These are phyloP conservation scores for Nakazawaea pomicola DNA, from an alignment of 805 yeast genomes.

Conservation along the genomic window DNA sequence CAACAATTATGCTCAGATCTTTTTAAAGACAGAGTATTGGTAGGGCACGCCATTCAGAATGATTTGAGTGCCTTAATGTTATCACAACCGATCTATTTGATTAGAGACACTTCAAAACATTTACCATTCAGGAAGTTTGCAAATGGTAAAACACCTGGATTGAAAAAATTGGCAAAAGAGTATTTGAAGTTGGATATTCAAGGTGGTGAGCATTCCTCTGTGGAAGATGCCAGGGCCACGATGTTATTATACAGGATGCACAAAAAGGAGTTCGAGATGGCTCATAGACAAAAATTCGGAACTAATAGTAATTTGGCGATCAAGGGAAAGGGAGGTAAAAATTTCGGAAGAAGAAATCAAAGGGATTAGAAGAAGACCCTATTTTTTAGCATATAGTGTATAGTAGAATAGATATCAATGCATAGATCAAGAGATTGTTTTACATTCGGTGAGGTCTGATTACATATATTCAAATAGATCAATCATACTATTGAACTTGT, in stretches of 20 bases:
- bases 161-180: constrained; percentile 59
- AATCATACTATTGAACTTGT: too few species aligned
- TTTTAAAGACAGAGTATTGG: constrained; percentile 51
- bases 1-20: constrained; percentile 51
- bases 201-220: constrained; percentile 73
- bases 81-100: constrained; percentile 57
- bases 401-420: too few species aligned
- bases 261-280: constrained; percentile 56
- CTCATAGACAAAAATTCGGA: constrained; percentile 25
- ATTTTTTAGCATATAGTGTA: neutral
- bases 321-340: neutral
- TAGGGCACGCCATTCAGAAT: constrained; percentile 83
- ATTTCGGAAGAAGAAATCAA: neutral
- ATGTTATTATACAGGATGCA: constrained; percentile 71
- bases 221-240: constrained; percentile 86
- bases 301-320: neutral
- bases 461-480: too few species aligned
- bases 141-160: constrained; percentile 66
- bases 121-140: constrained; percentile 53
- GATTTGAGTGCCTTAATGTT: constrained; percentile 67
- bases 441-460: too few species aligned
- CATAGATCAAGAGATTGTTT: too few species aligned
- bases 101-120: constrained; percentile 72
- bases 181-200: constrained; percentile 62
- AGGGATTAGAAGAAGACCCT: neutral